These are phyloP conservation scores for Acacia pycnantha DNA, from an alignment of 331 rosid genomes.

Conservation along the genomic window DNA sequence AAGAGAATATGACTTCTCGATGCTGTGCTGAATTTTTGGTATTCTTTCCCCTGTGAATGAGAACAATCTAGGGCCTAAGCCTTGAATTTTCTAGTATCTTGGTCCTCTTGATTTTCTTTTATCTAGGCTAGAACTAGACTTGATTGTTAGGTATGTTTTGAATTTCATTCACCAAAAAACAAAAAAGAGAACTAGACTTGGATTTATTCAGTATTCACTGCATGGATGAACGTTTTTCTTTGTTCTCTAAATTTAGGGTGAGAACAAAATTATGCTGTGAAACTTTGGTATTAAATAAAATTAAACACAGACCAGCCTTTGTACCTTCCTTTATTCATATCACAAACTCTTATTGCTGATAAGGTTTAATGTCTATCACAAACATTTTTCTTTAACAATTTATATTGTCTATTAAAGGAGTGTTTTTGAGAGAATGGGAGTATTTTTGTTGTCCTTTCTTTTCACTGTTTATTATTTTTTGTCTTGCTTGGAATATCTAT, in stretches of 20 bases:
- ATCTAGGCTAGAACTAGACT: not conserved
- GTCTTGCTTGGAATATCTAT: conserved; percentile 2
- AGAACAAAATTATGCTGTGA: not conserved
- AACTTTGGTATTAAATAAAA: not conserved
- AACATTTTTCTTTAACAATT: not conserved
- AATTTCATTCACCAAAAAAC: not conserved
- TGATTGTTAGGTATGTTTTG: not conserved
- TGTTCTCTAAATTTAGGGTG: not conserved
- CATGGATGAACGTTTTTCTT: not conserved
- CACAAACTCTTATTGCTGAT: not conserved
- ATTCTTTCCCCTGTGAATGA: not conserved
- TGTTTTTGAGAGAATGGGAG: not conserved
- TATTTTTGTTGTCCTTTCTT: not conserved
- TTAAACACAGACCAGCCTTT: not conserved
- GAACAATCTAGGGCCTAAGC: not conserved
- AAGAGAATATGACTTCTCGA: not conserved
- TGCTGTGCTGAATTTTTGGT: not conserved
- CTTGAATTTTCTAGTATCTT: not conserved
- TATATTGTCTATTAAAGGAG: not conserved
- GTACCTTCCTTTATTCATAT: not conserved
- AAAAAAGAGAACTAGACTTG: not conserved
- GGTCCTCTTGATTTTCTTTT: not conserved
- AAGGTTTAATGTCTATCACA: not conserved
- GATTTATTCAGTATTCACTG: not conserved
- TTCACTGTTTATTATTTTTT: not conserved